Evolutionary conservation across 2,329 filamentous ascomycete species (phyloP).

Genomic region (Beauveria medogensis): DNA sequence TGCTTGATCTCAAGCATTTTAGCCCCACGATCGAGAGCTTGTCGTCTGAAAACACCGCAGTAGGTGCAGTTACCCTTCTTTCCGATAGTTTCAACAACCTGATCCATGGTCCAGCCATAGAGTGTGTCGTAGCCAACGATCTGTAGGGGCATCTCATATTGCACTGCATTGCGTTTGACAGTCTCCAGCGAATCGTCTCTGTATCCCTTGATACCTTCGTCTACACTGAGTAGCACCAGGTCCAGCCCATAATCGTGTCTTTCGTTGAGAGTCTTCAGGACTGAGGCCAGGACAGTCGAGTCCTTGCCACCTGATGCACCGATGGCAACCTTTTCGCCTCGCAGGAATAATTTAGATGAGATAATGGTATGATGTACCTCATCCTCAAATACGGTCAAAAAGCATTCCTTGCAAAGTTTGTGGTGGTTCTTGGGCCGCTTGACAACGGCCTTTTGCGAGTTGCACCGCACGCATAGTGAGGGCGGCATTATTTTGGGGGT

Average conservation of each 20-base stretch:
- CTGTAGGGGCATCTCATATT: conserved; percentile 85
- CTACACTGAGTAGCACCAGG: conserved; percentile 80
- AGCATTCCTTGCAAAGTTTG: conserved; percentile 86
- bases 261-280: conserved; percentile 90
- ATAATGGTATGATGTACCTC: conserved; percentile 92
- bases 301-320: conserved; percentile 97
- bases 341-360: conserved; percentile 69
- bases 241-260: conserved; percentile 80
- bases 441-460: conserved; percentile 71
- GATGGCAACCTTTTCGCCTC: conserved; percentile 83
- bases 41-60: conserved; percentile 89
- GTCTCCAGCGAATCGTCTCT: conserved; percentile 93
- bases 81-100: conserved; percentile 90
- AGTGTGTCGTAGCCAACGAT: conserved; percentile 90
- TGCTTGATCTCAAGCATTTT: conserved; percentile 81
- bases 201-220: conserved; percentile 96
- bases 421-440: conserved; percentile 91
- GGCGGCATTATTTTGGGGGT: conserved; percentile 57
- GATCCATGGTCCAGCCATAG: conserved; percentile 99
- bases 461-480: conserved; percentile 66
- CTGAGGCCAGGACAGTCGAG: conserved; percentile 88
- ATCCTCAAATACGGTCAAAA: conserved; percentile 78
- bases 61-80: conserved; percentile 99
- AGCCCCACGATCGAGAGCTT: conserved; percentile 87
- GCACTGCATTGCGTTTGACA: conserved; percentile 83